phyloP scores from a whole-genome alignment of 176 grass and related monocot species.

The Aechmea fasciata region DNA sequence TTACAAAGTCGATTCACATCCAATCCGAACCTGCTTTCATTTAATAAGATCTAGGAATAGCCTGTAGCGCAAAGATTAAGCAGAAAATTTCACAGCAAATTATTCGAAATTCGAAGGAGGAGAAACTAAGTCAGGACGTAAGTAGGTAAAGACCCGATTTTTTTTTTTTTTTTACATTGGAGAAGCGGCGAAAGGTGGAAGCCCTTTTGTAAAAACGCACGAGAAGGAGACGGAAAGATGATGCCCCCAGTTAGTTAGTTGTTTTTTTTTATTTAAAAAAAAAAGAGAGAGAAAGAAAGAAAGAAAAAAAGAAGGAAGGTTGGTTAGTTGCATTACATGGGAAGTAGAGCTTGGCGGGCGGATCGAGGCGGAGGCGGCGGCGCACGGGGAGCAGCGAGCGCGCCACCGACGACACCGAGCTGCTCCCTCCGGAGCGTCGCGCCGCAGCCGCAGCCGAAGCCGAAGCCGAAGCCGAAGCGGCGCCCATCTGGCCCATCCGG shows the following conservation, averaged over 20 bases:
- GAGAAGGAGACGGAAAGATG: not conserved
- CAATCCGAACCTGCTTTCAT: not conserved
- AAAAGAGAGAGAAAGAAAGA: not conserved
- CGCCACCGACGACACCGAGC: slow-evolving; percentile 28
- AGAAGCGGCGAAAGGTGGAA: not conserved
- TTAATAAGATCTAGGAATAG: not conserved
- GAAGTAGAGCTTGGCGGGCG: slow-evolving; percentile 81
- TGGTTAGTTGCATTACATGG: slow-evolving; percentile 40
- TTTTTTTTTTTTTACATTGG: not conserved
- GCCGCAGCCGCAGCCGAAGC: not conserved
- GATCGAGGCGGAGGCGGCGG: slow-evolving; percentile 86
- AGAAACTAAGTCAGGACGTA: slow-evolving; percentile 4
- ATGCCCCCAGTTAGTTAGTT: not conserved
- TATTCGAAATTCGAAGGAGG: too few relatives aligned
- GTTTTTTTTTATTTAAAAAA: not conserved
- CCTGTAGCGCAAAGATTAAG: too few relatives aligned
- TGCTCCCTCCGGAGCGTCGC: slow-evolving; percentile 11
- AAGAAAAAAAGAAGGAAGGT: not conserved
- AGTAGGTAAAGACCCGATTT: slow-evolving; percentile 6
- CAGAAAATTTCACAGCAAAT: not conserved
- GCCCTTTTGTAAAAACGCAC: slow-evolving; percentile 1
- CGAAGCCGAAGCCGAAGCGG: too few relatives aligned
- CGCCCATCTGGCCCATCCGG: not conserved
- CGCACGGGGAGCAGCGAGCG: slow-evolving; percentile 72
- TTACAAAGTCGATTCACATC: not conserved